Evolutionary conservation across 352 stramenopile genomes (phyloP).

Genomic region (Phytophthora kernoviae): DNA sequence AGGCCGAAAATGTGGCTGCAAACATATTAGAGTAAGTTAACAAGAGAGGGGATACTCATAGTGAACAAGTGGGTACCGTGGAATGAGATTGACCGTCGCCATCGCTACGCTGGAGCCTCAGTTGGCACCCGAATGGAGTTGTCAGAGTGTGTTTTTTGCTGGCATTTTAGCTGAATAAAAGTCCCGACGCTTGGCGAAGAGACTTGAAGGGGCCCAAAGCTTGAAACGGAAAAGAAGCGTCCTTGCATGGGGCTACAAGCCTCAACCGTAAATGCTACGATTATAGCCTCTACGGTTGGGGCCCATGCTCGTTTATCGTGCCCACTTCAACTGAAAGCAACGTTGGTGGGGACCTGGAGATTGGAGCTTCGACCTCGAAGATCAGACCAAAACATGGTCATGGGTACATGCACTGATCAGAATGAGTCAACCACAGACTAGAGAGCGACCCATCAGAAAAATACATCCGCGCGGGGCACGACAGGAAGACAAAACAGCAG

Average conservation of each 20-base stretch:
- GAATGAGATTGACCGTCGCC: constrained; percentile 50
- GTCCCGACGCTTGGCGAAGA: too few relatives aligned
- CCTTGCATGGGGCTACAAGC: too few relatives aligned
- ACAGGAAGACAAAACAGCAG: constrained; percentile 15
- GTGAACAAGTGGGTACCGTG: constrained; percentile 21
- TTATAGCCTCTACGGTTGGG: too few relatives aligned
- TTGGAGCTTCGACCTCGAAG: neutral
- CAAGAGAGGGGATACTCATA: neutral
- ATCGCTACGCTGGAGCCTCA: constrained; percentile 14
- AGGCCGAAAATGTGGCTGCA: constrained; percentile 91
- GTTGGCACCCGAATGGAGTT: neutral
- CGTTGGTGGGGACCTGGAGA: too few relatives aligned
- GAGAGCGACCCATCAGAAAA: too few relatives aligned
- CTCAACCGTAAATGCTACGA: too few relatives aligned
- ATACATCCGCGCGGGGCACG: neutral
- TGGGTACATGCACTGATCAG: too few relatives aligned
- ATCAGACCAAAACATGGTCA: neutral
- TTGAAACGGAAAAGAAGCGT: too few relatives aligned
- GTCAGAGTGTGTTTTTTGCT: neutral
- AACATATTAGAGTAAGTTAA: neutral
- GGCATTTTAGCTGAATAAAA: neutral
- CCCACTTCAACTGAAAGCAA: too few relatives aligned
- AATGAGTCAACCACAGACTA: too few relatives aligned
- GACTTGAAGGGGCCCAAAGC: too few relatives aligned
- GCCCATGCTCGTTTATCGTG: too few relatives aligned